Evolutionary conservation across 2,329 filamentous ascomycete genomes (phyloP), one percentile per base, ranked within the genome.

Genomic region (Chaetomium globosum): DNA sequence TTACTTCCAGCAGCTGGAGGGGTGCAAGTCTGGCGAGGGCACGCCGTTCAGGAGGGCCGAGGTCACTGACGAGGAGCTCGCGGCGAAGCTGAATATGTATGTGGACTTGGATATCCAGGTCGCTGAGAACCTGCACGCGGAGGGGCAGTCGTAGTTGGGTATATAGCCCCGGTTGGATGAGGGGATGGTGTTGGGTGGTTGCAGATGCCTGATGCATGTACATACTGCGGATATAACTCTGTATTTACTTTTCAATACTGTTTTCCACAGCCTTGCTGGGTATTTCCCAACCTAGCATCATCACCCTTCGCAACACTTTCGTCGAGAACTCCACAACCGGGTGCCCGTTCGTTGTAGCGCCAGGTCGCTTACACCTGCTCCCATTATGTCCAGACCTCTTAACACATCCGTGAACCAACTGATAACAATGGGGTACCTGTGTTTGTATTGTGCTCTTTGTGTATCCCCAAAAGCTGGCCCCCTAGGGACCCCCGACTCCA

Each of bases 1-100:
- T 71, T 87, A 87, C 75, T 79, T 87, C 66, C 74, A 75, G 63
- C 63, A 72, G 23, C 80, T 83, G 12, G 68, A 75, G 13, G 77
- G 71, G 46, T 85, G 83, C 73, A 70, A 66, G 23, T 68, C 73
- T 10, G 69, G 68, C 3, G 36, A 39, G 36, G 71, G 69, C 60
- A 59, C 74, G 16, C 69, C 72, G 36, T 71, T 69, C 65, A 71
- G 64, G 68, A 65, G 65, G 65, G 58, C 64, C 28, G 66, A 58
- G 49, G 39, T 69, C 9, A 74, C 69, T 3, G 74, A 81, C 13
- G 75, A 71, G 23, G 78, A 80, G 67, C 72, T 82, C 54, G 76
- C 76, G 70, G 68, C 72, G 60, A 63, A 64, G 64, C 26, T 72
- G 55, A 69, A 68, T 36, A 21, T 48, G 59, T 71, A 75, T 72